Base-by-base conservation (phyloP, 164 flowering plant genomes). In the Pachysandra terminalis region DNA sequence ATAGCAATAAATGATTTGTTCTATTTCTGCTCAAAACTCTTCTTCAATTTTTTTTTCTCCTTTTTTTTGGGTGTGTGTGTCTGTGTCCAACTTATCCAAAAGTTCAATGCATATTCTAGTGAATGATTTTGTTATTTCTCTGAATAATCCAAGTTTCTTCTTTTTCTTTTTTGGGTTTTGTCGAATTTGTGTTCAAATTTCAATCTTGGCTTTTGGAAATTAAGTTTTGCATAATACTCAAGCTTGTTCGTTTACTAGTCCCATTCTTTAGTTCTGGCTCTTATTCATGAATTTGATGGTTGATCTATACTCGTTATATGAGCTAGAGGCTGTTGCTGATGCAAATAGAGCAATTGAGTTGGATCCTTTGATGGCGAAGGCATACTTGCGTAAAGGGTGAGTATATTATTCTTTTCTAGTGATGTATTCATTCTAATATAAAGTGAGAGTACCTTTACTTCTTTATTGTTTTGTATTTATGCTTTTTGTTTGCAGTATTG, bases 341-440 rank as follows among this genome's bases (percentile, higher is more conserved):
- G 86, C 96, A 25, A 84, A 78, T 55, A 85, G 69, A 67, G 96
- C 97, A 16, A 87, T 90, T 71, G 81, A 83, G 68, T 66, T 90
- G 83, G 87, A 90, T 72, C 79, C 93, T 61, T 70, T 82, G 3
- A 74, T 86, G 83, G 73, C 85, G 7, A 91, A 86, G 68, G 96
- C 96, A 2, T 91, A 88, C 65, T 60, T 83, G 35, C 90, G 97
- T 0, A 91, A 90, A 80, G 96, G 92, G 97, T 91, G 61, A 76
- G 90, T 67, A 48, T 3, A n/a, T 10, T 64, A 5, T 19, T n/a
- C 49, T 40, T 1, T 35, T 17, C n/a, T 22, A 5, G 45, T 37
- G n/a, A n/a, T n/a, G n/a, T n/a, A n/a, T n/a, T n/a, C n/a, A n/a
- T n/a, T n/a, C n/a, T n/a, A n/a, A n/a, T n/a, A n/a, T n/a, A n/a